A percentile compares a stretch with the other conserved stretches of the same genome.
These are phyloP conservation scores for Penicillium sp. DNA, from an alignment of 2,329 filamentous ascomycete genomes.

Conservation along the genomic window DNA sequence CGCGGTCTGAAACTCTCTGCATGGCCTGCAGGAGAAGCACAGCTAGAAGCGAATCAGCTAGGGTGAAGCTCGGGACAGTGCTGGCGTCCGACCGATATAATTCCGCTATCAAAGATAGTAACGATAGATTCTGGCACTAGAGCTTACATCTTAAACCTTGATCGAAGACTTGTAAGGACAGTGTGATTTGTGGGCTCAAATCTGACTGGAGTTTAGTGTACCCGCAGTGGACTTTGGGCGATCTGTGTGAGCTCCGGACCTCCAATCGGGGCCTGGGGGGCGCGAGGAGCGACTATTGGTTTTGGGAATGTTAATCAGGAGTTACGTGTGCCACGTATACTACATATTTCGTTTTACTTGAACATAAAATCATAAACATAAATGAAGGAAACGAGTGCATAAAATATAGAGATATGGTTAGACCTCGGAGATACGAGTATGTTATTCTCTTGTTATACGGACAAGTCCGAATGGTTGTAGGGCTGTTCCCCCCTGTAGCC, in stretches of 20 bases:
- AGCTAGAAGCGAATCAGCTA: neutral
- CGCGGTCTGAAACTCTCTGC: neutral
- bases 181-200: neutral
- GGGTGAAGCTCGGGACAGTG: neutral
- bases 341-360: neutral
- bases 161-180: neutral
- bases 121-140: neutral
- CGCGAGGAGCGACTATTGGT: neutral
- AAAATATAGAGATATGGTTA: too few species aligned
- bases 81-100: neutral
- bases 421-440: too few species aligned
- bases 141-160: neutral
- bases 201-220: neutral
- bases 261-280: constrained; percentile 1
- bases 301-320: neutral
- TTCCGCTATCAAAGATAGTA: neutral
- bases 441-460: too few species aligned
- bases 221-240: neutral
- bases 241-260: constrained; percentile 3
- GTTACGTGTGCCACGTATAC: constrained; percentile 4
- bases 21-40: neutral
- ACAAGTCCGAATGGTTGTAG: neutral
- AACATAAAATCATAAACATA: too few species aligned
- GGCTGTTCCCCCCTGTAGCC: constrained; percentile 4
- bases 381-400: neutral